Percentiles rank a stretch among this genome's conserved stretches.
These are phyloP conservation scores for Aspergillus nidulans DNA, from an alignment of 495 filamentous ascomycete genomes.

Conservation along the genomic window DNA sequence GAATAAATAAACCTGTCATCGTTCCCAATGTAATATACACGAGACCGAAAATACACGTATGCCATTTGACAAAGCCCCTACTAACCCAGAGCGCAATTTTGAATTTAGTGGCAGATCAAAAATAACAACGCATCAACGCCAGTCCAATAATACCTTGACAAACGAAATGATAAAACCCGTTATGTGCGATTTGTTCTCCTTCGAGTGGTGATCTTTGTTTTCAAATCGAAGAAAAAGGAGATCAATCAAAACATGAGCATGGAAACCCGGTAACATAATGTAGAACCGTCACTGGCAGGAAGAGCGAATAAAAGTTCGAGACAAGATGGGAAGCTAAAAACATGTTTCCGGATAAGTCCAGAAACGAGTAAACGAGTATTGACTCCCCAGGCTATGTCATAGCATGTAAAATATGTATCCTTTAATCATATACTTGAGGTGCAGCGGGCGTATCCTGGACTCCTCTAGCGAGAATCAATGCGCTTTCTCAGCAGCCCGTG, in stretches of 20 bases:
- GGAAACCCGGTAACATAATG: neutral
- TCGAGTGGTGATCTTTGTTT: neutral
- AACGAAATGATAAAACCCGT: neutral
- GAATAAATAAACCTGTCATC: too few relatives aligned
- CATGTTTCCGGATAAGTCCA: neutral
- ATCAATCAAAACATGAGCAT: neutral
- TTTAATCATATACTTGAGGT: neutral
- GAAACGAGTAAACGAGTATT: too few relatives aligned
- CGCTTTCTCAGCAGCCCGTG: neutral
- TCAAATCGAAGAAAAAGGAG: neutral
- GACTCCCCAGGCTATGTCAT: neutral
- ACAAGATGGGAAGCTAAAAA: neutral
- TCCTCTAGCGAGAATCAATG: neutral
- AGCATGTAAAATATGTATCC: neutral
- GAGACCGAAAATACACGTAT: neutral
- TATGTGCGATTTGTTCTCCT: neutral
- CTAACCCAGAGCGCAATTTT: constrained; percentile 5
- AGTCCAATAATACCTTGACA: neutral
- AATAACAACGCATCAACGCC: constrained; percentile 3
- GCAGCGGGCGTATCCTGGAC: neutral
- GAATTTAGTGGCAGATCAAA: constrained; percentile 1
- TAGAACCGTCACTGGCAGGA: neutral
- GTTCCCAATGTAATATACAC: neutral
- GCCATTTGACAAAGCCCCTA: neutral
- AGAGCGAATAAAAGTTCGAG: neutral